Evolutionary conservation across 148 eudicot genomes (phyloP).

Genomic region (Persicaria tinctoria): DNA sequence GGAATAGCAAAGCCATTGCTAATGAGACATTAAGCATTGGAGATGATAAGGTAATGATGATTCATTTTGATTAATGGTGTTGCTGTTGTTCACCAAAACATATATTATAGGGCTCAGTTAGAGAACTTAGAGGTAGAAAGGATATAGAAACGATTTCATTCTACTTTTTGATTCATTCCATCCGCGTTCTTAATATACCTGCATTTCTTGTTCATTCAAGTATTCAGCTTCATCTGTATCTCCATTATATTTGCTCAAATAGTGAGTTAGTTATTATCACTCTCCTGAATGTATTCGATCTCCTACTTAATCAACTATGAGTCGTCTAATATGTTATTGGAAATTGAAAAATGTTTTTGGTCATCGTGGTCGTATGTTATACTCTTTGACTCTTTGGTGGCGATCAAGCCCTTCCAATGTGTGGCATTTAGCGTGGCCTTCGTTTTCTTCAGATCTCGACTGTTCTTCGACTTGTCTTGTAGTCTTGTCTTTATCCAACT

Average conservation of each 20-base stretch:
- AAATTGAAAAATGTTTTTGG: not conserved
- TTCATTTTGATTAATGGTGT: not conserved
- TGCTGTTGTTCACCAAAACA: not conserved
- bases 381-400: not conserved
- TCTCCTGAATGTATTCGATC: not conserved
- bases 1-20: not conserved
- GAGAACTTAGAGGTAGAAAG: not conserved
- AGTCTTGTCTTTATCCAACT: not conserved
- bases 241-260: not conserved
- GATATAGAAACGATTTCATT: not conserved
- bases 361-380: not conserved
- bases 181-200: not conserved
- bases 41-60: not conserved
- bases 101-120: not conserved
- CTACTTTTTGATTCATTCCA: not conserved
- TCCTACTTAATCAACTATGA: not conserved
- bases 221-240: not conserved
- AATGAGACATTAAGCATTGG: not conserved
- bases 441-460: not conserved
- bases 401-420: not conserved
- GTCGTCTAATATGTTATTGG: not conserved
- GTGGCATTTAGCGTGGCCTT: not conserved
- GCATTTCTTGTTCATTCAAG: not conserved
- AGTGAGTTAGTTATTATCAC: not conserved
- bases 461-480: not conserved